Base-by-base conservation (phyloP, 2,329 filamentous ascomycete species). In the Colletotrichum cuscutae region DNA sequence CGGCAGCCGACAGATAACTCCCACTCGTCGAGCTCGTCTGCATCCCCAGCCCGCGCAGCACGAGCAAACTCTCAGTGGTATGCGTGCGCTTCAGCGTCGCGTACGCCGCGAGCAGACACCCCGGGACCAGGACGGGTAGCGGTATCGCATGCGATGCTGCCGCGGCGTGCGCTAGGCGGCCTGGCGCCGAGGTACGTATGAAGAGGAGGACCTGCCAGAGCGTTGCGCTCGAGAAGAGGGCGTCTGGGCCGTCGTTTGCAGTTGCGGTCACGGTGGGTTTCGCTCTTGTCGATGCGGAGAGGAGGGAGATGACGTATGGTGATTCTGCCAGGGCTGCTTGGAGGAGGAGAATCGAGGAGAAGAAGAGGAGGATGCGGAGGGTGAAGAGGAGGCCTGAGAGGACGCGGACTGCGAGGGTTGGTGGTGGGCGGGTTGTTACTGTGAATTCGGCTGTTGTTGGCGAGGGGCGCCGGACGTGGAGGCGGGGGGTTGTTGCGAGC, bases 391-490 rank as follows among this genome's bases (percentile, higher is more conserved):
- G 75, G 57, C 80, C 73, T 63, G 87, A 81, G 24, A 88, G 79
- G 42, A 88, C 75, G 53, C 85, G 87, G 7, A 88, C 82, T 2
- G 87, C 77, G 19, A 88, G 73, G 0, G 88, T 88, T 4, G 84
- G 80, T 0, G 85, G 83, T 1, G 93, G 90, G 57, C 91, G 90
- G 71, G 95, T 98, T 46, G 95, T 97, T 68, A 98, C 94, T 35
- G 93, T 97, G 87, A 96, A 98, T 76, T 94, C 93, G 80, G 94
- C 92, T n/a, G 97, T 98, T 3, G 95, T 97, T 59, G 94, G 92
- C 28, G 97, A 95, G 62, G 94, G 93, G 26, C 91, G 89, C 76
- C 90, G 88, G 73, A 89, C 88, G 77, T 86, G 87, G 63, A 94
- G 89, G 76, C 88, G 88, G 11, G 90, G 89, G 1, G 85, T 78